phyloP scores from a whole-genome alignment of 306 rosid genomes.

The Glycyrrhiza uralensis region DNA sequence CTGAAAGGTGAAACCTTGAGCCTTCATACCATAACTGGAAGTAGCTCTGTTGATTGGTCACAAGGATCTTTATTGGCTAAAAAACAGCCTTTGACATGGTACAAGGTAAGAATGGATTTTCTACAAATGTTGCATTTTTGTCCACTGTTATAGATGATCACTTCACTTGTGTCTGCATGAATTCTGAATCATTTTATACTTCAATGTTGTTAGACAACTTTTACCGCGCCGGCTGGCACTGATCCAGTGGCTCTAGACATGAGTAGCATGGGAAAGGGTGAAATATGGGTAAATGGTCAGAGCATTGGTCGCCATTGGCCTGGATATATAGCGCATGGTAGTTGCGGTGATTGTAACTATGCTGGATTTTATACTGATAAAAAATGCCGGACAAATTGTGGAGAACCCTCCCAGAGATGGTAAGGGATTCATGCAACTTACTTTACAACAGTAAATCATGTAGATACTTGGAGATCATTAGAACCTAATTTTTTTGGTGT shows the following conservation, averaged over 20 bases:
- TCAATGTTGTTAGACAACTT: constrained; percentile 46
- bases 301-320: constrained; percentile 92
- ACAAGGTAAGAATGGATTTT: constrained; percentile 60
- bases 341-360: constrained; percentile 56
- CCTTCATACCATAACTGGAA: constrained; percentile 47
- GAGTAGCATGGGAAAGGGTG: constrained; percentile 82
- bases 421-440: constrained; percentile 26
- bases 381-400: constrained; percentile 61
- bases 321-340: constrained; percentile 50
- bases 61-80: constrained; percentile 32
- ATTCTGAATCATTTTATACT: constrained; percentile 1
- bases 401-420: constrained; percentile 82
- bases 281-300: constrained; percentile 85
- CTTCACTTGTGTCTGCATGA: neutral
- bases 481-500: neutral
- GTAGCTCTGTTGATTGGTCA: constrained; percentile 57
- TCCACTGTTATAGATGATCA: neutral
- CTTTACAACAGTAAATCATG: neutral
- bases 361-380: constrained; percentile 56
- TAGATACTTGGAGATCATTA: neutral
- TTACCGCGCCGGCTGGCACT: constrained; percentile 58
- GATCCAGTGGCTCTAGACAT: constrained; percentile 86
- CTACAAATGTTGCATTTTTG: neutral
- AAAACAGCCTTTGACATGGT: constrained; percentile 84
- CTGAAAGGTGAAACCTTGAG: constrained; percentile 71